phyloP scores from a whole-genome alignment of 495 filamentous ascomycete species.

The Daldinia vernicosa region DNA sequence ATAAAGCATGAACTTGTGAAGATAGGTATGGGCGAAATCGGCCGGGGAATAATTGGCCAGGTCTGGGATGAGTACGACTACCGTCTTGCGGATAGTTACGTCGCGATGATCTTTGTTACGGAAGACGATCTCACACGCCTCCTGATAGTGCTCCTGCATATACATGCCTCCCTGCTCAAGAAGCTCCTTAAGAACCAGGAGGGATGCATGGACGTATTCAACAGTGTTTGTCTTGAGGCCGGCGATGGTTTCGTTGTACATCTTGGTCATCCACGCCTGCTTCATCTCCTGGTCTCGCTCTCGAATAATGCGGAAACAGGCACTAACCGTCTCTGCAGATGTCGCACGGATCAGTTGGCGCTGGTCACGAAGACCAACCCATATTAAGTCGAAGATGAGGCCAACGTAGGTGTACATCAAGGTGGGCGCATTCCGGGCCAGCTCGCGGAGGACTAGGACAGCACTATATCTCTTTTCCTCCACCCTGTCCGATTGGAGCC shows the following conservation, averaged over 20 bases:
- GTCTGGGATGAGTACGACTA: constrained; percentile 88
- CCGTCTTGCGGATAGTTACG: constrained; percentile 81
- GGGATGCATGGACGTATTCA: constrained; percentile 89
- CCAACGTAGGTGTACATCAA: constrained; percentile 91
- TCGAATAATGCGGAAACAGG: constrained; percentile 92
- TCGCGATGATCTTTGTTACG: constrained; percentile 92
- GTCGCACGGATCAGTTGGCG: constrained; percentile 92
- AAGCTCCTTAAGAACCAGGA: constrained; percentile 89
- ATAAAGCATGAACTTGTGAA: constrained; percentile 97
- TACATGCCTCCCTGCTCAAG: constrained; percentile 96
- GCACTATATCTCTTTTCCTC: constrained; percentile 92
- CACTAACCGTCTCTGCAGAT: constrained; percentile 86
- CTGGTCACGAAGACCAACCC: constrained; percentile 89
- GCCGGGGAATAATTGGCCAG: constrained; percentile 91
- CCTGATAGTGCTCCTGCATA: constrained; percentile 89
- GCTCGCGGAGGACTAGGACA: constrained; percentile 86
- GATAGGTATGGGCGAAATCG: constrained; percentile 81
- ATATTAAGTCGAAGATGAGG: constrained; percentile 91
- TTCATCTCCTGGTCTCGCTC: constrained; percentile 86
- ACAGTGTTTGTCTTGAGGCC: constrained; percentile 81
- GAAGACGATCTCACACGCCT: constrained; percentile 89
- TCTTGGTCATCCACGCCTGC: constrained; percentile 84
- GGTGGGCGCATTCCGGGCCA: constrained; percentile 90
- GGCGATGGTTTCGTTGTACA: constrained; percentile 80
- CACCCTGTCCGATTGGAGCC: constrained; percentile 92